These are phyloP conservation scores for Crepidotus variabilis DNA, from an alignment of 768 basidiomycete species.

Conservation along the genomic window DNA sequence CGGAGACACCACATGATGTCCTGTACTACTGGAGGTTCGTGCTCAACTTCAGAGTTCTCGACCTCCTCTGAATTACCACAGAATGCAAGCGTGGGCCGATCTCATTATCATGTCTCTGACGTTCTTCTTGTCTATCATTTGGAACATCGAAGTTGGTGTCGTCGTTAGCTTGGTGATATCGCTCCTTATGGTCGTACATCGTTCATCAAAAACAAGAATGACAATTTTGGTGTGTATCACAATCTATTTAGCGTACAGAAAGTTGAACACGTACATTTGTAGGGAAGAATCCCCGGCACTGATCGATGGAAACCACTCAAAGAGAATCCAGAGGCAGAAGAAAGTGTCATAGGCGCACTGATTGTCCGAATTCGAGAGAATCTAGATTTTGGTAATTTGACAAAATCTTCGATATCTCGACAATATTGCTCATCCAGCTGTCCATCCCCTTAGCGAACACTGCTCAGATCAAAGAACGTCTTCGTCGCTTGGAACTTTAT, in stretches of 20 bases:
- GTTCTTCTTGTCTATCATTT: constrained; percentile 82
- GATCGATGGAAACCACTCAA: constrained; percentile 88
- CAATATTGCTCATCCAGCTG: not conserved
- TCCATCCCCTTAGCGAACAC: constrained; percentile 70
- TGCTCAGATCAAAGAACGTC: constrained; percentile 88
- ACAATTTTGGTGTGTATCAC: constrained; percentile 68
- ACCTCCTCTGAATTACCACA: constrained; percentile 18
- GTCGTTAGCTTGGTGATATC: constrained; percentile 87
- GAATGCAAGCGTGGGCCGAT: constrained; percentile 93
- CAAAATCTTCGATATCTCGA: not conserved
- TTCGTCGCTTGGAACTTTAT: constrained; percentile 85
- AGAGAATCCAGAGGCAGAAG: constrained; percentile 80
- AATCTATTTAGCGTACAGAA: not conserved
- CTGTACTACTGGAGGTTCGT: constrained; percentile 78
- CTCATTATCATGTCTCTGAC: constrained; percentile 83
- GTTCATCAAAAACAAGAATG: constrained; percentile 87
- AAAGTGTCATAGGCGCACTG: constrained; percentile 75
- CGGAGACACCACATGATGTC: constrained; percentile 86
- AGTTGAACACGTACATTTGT: not conserved
- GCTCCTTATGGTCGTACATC: constrained; percentile 83
- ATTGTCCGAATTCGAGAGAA: constrained; percentile 89
- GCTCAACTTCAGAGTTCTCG: not conserved
- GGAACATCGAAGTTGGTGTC: constrained; percentile 91
- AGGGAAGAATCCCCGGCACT: constrained; percentile 89
- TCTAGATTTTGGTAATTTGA: constrained; percentile 76